Evolutionary conservation across 1,284 basidiomycete species (phyloP).

Genomic region (Malassezia cuniculi): DNA sequence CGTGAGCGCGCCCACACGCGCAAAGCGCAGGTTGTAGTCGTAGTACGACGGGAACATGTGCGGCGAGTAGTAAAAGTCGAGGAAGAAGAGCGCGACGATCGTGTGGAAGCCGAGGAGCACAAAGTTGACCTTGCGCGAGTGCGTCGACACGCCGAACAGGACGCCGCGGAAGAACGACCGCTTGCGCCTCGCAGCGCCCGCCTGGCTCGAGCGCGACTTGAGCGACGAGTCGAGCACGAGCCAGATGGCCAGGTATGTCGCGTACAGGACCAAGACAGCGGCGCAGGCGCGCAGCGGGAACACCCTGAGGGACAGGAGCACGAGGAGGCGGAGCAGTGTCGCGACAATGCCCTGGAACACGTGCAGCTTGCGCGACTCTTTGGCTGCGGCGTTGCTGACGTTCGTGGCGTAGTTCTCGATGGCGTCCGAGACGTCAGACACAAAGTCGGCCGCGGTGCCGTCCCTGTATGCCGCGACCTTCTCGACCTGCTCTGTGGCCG

Average conservation of each 20-base stretch:
- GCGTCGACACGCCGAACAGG: slow-evolving; percentile 27
- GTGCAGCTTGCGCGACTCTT: not conserved
- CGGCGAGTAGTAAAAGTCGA: slow-evolving; percentile 37
- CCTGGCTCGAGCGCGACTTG: not conserved
- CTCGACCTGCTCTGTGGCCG: too few relatives aligned
- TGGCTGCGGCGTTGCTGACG: not conserved
- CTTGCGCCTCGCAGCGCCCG: slow-evolving; percentile 2
- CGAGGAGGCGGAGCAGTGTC: slow-evolving; percentile 27
- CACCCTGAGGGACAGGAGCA: slow-evolving; percentile 35
- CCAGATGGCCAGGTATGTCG: slow-evolving; percentile 22
- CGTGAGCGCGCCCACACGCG: slow-evolving; percentile 33
- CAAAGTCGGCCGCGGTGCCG: not conserved
- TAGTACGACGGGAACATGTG: slow-evolving; percentile 41
- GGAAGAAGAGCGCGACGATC: slow-evolving; percentile 27
- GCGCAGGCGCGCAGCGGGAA: slow-evolving; percentile 21
- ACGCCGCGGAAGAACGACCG: slow-evolving; percentile 14
- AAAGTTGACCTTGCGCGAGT: slow-evolving; percentile 22
- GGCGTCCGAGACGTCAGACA: not conserved
- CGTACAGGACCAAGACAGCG: slow-evolving; percentile 3
- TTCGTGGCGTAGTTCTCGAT: not conserved
- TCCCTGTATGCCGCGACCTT: too few relatives aligned
- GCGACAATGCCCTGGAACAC: slow-evolving; percentile 21
- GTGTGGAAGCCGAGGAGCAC: slow-evolving; percentile 26
- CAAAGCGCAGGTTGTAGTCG: slow-evolving; percentile 35
- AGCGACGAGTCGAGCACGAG: slow-evolving; percentile 14